These are phyloP conservation scores for Plectosphaerella sp. DNA, from an alignment of 2,329 filamentous ascomycete species.

Conservation along the genomic window DNA sequence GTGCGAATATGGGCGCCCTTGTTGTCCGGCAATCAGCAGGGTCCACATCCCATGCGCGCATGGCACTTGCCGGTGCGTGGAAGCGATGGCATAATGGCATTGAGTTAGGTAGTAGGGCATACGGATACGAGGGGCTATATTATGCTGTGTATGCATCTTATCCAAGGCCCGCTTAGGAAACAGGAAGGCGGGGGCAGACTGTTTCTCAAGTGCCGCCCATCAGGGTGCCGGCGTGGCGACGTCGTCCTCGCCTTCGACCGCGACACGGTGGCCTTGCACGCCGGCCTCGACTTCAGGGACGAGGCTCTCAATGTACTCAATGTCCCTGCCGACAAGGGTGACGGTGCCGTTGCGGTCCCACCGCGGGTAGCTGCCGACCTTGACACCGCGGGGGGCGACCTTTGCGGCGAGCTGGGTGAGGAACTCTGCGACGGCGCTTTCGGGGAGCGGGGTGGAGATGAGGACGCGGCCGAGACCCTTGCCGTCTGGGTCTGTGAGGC, in stretches of 20 bases:
- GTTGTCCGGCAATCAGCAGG: too few relatives aligned
- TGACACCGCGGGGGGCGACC: constrained; percentile 73
- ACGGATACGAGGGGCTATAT: too few relatives aligned
- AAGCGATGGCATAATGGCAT: too few relatives aligned
- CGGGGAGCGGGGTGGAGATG: constrained; percentile 81
- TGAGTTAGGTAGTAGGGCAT: too few relatives aligned
- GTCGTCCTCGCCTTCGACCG: constrained; percentile 68
- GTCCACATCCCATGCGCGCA: too few relatives aligned
- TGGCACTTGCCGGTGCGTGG: too few relatives aligned
- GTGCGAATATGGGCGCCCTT: too few relatives aligned
- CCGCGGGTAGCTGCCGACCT: constrained; percentile 91
- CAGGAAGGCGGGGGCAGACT: too few relatives aligned
- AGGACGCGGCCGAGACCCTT: constrained; percentile 75
- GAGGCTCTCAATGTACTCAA: constrained; percentile 72
- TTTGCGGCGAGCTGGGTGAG: constrained; percentile 73
- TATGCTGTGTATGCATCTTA: too few relatives aligned
- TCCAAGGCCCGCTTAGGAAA: too few relatives aligned
- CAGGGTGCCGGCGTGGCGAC: neutral
- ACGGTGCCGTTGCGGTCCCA: constrained; percentile 94
- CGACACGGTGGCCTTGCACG: constrained; percentile 67
- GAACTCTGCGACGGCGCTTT: constrained; percentile 80
- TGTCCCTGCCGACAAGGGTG: constrained; percentile 75
- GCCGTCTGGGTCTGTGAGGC: constrained; percentile 72
- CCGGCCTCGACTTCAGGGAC: constrained; percentile 73
- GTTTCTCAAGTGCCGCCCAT: too few relatives aligned